Evolutionary conservation across 1,284 basidiomycete genomes (phyloP).

Genomic region (Sporisorium iseilematis-ciliati): DNA sequence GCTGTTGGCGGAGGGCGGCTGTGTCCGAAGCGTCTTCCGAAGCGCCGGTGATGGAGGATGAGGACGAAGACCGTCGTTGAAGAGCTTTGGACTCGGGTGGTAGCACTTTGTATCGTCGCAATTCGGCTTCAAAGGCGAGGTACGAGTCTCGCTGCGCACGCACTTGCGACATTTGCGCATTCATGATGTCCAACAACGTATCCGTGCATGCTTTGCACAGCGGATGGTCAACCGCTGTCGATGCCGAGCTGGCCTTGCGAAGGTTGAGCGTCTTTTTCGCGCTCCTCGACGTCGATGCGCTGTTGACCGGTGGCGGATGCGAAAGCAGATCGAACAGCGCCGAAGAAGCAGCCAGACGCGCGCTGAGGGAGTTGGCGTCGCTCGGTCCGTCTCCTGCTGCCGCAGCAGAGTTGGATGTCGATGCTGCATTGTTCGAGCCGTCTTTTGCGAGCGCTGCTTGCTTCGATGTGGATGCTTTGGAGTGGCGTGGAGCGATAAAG

Average conservation of each 20-base stretch:
- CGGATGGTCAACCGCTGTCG: conserved; percentile 81
- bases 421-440: background rate
- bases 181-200: conserved; percentile 81
- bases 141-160: conserved; percentile 90
- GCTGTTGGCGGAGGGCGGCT: conserved; percentile 10
- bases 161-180: conserved; percentile 86
- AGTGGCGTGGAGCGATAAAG: conserved; percentile 28
- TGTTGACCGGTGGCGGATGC: conserved; percentile 24
- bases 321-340: conserved; percentile 42
- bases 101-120: conserved; percentile 45
- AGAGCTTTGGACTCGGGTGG: conserved; percentile 10
- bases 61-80: conserved; percentile 15
- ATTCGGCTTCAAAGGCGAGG: conserved; percentile 55
- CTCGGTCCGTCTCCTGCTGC: background rate
- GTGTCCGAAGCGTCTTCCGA: conserved; percentile 18
- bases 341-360: conserved; percentile 34
- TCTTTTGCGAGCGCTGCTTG: background rate
- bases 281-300: conserved; percentile 10
- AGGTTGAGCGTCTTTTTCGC: conserved; percentile 17
- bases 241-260: background rate
- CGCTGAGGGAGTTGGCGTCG: conserved; percentile 43
- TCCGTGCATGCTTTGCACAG: conserved; percentile 94
- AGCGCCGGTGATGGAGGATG: conserved; percentile 2
- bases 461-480: conserved; percentile 6
- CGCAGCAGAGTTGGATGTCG: background rate